phyloP scores from a whole-genome alignment of 2,329 filamentous ascomycete genomes.

The Aureobasidium sp. region DNA sequence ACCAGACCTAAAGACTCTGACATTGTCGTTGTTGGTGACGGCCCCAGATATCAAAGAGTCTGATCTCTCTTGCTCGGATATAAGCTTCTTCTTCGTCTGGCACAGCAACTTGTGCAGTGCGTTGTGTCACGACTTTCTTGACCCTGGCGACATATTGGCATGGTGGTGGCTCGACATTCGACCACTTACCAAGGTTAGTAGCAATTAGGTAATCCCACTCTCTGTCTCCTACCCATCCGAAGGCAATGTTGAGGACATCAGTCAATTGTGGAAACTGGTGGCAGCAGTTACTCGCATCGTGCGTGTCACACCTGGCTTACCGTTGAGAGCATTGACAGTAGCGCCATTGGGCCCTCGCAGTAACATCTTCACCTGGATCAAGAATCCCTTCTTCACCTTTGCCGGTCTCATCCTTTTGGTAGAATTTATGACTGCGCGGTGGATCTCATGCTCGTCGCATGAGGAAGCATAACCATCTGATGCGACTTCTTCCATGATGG shows the following conservation, averaged over 20 bases:
- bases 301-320: background rate
- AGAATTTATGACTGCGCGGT: background rate
- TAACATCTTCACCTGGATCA: background rate
- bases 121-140: background rate
- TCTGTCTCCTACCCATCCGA: background rate
- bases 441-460: background rate
- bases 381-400: background rate
- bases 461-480: conserved; percentile 1
- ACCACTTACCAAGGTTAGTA: background rate
- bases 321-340: conserved; percentile 6
- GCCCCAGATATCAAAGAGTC: conserved; percentile 1
- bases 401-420: background rate
- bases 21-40: conserved; percentile 4
- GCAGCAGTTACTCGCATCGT: background rate
- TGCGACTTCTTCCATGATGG: background rate
- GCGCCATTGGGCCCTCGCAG: background rate
- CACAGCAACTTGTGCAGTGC: background rate
- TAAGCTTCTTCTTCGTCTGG: background rate
- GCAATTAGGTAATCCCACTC: background rate
- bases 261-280: background rate
- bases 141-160: background rate
- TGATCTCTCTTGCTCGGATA: background rate
- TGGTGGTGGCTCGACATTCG: background rate
- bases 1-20: background rate
- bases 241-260: background rate